These are phyloP conservation scores for Xylaria castorea DNA, from an alignment of 495 filamentous ascomycete genomes.

Conservation along the genomic window DNA sequence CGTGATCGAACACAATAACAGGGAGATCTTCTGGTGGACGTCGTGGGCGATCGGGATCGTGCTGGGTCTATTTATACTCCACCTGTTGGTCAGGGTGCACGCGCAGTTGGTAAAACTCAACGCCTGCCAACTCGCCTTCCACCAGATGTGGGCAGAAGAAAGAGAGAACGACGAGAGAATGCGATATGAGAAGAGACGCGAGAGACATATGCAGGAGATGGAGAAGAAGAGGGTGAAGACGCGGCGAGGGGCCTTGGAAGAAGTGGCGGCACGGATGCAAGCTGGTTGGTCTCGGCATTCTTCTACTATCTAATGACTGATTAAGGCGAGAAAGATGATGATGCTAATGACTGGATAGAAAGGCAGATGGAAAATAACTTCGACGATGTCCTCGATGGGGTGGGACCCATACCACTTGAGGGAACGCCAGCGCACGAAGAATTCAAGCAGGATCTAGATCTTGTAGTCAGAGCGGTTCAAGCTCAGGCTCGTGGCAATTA, in stretches of 20 bases:
- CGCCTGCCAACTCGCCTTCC: constrained; percentile 31
- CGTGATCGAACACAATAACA: constrained; percentile 29
- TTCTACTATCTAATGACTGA: not conserved
- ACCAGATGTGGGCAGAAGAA: constrained; percentile 34
- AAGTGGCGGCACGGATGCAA: not conserved
- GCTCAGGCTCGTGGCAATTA: not conserved
- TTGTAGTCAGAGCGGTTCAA: not conserved
- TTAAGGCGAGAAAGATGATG: not conserved
- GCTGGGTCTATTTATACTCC: constrained; percentile 33
- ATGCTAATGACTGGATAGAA: not conserved
- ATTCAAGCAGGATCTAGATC: not conserved
- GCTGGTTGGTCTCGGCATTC: not conserved
- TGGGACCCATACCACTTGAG: not conserved
- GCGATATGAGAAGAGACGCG: constrained; percentile 13
- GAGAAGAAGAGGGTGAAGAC: not conserved
- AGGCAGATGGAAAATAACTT: constrained; percentile 2
- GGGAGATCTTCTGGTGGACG: constrained; percentile 33
- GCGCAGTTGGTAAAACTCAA: constrained; percentile 26
- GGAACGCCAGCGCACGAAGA: not conserved
- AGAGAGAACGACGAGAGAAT: constrained; percentile 1
- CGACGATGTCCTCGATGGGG: not conserved
- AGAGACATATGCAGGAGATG: constrained; percentile 11
- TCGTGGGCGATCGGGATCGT: constrained; percentile 23
- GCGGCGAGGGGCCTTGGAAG: not conserved
- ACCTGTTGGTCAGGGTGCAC: constrained; percentile 27